Conservation (phyloP, 306 rosid species). For the Casuarina equisetifolia region DNA sequence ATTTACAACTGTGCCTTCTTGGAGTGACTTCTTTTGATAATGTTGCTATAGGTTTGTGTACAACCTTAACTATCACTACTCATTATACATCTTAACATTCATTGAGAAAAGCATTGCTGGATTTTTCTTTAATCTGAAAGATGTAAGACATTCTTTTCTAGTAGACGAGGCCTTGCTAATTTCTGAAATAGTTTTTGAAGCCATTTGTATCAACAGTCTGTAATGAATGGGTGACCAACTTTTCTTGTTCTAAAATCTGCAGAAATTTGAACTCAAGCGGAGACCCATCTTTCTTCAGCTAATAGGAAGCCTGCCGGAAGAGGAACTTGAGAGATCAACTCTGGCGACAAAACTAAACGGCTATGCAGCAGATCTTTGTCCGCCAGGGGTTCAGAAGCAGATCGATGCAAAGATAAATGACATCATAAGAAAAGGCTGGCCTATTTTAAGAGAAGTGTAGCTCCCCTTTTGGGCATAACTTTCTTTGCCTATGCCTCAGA, state of each 20-base stretch:
- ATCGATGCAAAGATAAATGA: constrained; percentile 80
- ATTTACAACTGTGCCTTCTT: not conserved
- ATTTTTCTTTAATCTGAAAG: not conserved
- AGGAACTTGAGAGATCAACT: constrained; percentile 73
- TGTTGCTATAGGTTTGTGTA: not conserved
- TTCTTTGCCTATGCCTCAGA: not conserved
- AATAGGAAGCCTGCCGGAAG: constrained; percentile 83
- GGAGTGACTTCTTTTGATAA: not conserved
- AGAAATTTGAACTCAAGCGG: constrained; percentile 96
- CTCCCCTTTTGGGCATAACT: constrained; percentile 1
- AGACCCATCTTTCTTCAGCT: constrained; percentile 74
- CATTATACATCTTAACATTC: not conserved
- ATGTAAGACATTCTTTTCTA: not conserved
- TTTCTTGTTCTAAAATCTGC: constrained; percentile 29
- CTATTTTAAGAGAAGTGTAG: constrained; percentile 69
- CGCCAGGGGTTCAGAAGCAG: constrained; percentile 62
- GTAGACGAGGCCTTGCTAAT: not conserved
- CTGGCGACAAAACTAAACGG: constrained; percentile 83
- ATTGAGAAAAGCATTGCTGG: not conserved
- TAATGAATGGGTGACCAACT: constrained; percentile 16
- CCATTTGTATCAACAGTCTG: not conserved
- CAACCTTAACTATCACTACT: not conserved
- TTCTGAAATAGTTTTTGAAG: not conserved
- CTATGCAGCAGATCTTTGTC: constrained; percentile 84
- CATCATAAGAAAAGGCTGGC: constrained; percentile 83